Conservation (phyloP, 495 filamentous ascomycete species). For the Talaromyces adpressus region DNA sequence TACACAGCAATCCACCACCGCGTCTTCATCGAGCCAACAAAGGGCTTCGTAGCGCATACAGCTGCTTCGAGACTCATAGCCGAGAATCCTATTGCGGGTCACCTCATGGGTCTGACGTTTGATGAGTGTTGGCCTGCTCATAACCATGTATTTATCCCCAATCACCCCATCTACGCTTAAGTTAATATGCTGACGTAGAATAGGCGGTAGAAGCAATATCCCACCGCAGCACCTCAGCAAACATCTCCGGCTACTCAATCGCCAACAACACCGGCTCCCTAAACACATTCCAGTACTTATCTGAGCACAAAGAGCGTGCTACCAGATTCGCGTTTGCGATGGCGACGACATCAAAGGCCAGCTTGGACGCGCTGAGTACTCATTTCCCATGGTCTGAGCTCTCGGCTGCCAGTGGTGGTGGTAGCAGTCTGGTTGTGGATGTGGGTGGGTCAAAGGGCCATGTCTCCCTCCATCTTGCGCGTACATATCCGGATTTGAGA, state of each 20-base stretch:
- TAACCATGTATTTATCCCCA: neutral
- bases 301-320: constrained; percentile 18
- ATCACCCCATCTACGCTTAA: neutral
- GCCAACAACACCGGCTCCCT: constrained; percentile 3
- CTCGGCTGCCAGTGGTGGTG: neutral
- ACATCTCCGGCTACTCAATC: constrained; percentile 5
- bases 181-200: neutral
- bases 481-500: constrained; percentile 14
- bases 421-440: constrained; percentile 12
- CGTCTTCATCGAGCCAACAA: constrained; percentile 46
- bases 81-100: constrained; percentile 20
- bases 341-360: constrained; percentile 34
- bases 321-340: constrained; percentile 47
- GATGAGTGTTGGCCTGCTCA: constrained; percentile 10
- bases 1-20: constrained; percentile 44
- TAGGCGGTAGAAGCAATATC: constrained; percentile 7
- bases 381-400: constrained; percentile 15
- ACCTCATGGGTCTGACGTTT: constrained; percentile 6
- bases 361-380: constrained; percentile 31
- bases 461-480: constrained; percentile 20
- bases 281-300: constrained; percentile 8
- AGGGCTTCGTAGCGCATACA: constrained; percentile 46
- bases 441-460: constrained; percentile 26
- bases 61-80: constrained; percentile 38
- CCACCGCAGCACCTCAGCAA: neutral